Evolutionary conservation across 1,284 basidiomycete genomes (phyloP), one percentile per base, ranked within the genome.

Genomic region (Crocinoboletus sp.): DNA sequence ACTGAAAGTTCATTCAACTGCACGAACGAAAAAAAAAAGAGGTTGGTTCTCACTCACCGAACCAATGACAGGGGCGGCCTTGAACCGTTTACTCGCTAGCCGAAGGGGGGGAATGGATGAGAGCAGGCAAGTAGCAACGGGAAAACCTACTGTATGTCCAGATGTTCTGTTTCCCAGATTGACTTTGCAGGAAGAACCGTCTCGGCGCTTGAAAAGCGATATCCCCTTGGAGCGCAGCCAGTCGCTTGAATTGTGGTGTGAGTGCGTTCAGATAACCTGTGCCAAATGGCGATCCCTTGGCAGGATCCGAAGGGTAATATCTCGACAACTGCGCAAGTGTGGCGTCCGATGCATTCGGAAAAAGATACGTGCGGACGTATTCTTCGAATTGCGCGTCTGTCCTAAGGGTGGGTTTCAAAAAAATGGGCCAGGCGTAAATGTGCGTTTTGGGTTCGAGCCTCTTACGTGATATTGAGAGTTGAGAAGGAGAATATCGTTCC

Each of bases 191-290:
- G 50, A 81, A 69, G 59, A 74, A 73, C 13, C 76, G 61, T n/a
- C 78, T 65, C 3, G 76, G 73, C 0, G 68, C 76, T 43, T 80
- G 76, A 63, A 82, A 80, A 1, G 73, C 64, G 1, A 66, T 57
- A 48, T 82, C 80, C 0, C 77, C 79, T 32, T 66, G 65, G 47
- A 81, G 57, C 0, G 77, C 66, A 7, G 78, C 70, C 2, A 80
- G 52, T 17, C 78, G 65, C 58, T 81, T 79, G 62, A 65, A 80
- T 48, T 80, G 68, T 0, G 73, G 72, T 0, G 73, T 69, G 8
- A 79, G 45, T 0, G 64, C 67, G 46, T 78, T 74, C 5, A 68
- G 33, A 24, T 61, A 47, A 0, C 74, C 69, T 0, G 78, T 80
- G 41, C 67, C 60, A 50, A 70, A 81, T 0, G 78, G 78, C 1